These are phyloP conservation scores for Gastrolobium bilobum DNA, from an alignment of 306 rosid species.

Conservation along the genomic window DNA sequence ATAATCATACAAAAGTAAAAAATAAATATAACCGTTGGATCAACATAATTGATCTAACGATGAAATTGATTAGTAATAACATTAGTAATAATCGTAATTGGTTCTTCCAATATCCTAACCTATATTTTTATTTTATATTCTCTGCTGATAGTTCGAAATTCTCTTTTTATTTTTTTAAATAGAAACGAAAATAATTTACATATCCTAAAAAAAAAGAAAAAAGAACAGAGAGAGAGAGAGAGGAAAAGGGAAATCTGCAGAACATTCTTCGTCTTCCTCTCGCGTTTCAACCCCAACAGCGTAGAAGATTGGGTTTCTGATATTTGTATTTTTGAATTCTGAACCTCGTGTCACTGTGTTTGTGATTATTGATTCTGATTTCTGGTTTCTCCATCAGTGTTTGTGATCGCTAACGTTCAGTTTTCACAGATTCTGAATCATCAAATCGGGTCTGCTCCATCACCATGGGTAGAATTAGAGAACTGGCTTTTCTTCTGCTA, in stretches of 20 bases:
- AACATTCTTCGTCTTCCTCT: slow-evolving; percentile 51
- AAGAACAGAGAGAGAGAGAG: background rate
- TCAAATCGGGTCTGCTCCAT: slow-evolving; percentile 30
- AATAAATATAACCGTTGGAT: too few relatives aligned
- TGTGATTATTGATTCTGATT: slow-evolving; percentile 30
- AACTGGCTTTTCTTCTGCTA: slow-evolving; percentile 49
- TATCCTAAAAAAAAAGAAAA: background rate
- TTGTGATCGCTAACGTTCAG: slow-evolving; percentile 44
- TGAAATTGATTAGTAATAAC: too few relatives aligned
- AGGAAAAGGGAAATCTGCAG: slow-evolving; percentile 46
- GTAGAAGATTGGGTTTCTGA: slow-evolving; percentile 5
- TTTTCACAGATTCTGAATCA: slow-evolving; percentile 36
- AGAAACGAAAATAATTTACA: background rate
- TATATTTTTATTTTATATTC: too few relatives aligned
- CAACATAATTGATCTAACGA: too few relatives aligned
- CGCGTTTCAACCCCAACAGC: slow-evolving; percentile 37
- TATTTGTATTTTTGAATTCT: slow-evolving; percentile 37
- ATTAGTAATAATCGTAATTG: too few relatives aligned
- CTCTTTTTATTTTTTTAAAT: background rate
- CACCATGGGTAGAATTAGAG: slow-evolving; percentile 40
- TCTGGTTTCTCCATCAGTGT: slow-evolving; percentile 26
- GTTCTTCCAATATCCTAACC: too few relatives aligned
- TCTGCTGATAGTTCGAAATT: too few relatives aligned
- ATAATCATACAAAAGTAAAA: too few relatives aligned
- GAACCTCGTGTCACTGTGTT: background rate